Evolutionary conservation across 768 basidiomycete species (phyloP), one percentile per base, ranked within the genome.

Genomic region (Rhizopogon salebrosus): DNA sequence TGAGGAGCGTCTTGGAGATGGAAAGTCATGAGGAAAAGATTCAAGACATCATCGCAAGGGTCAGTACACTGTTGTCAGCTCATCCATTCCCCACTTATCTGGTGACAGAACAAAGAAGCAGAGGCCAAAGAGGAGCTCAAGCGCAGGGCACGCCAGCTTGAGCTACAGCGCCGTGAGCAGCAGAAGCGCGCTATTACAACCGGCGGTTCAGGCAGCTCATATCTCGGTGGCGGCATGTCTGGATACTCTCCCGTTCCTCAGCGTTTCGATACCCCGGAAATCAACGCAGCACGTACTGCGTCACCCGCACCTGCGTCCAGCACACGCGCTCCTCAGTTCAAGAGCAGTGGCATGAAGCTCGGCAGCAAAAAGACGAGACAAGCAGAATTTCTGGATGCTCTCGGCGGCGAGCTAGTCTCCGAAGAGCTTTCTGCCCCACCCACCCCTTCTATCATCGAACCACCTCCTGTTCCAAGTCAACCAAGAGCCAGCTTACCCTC

Each of bases 91-190:
- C 31, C 13, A 41, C 46, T 48, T 22, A 36, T 31, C 31, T 16
- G 2, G 40, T 41, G 1, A 40, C 58, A 95, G 88, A 98, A 99
- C 76, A 98, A 98, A 72, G 97, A 99, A 72, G 93, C 93, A 6
- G 97, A 99, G 64, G 97, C 95, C 2, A 99, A 99, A 67, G 97
- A 99, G 67, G 95, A 98, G 64, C 87, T 99, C 65, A 98, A 98
- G 69, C 85, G 97, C 37, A 87, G 95, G 27, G 95, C 97, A 0
- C 97, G 97, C 67, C 94, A 98, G 64, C 83, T 99, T 56, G 97
- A 99, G 70, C 90, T 97, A 85, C 97, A 98, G 65, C 84, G 95
- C 38, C 79, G 95, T 31, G 95, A 99, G 65, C 92, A 95, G 67
- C 92, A 95, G 59, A 78, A 84, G 54, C 86, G 92, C 20, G 73